Percentiles rank a stretch among this genome's conserved stretches.
phyloP scores from a whole-genome alignment of 1,284 basidiomycete genomes.

The Pisolithus thermaeus region DNA sequence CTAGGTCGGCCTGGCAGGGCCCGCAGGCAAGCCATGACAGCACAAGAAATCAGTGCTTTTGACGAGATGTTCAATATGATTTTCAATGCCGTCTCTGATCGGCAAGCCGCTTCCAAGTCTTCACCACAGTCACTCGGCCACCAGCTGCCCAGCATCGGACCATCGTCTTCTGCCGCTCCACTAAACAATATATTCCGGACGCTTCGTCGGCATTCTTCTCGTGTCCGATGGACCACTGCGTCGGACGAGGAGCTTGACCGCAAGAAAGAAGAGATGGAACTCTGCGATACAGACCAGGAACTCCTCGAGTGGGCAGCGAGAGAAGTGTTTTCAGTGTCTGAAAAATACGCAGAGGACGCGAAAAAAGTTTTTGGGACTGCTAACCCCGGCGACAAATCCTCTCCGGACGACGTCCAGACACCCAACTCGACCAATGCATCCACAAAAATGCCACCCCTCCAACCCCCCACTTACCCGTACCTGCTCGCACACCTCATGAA shows the following conservation, averaged over 20 bases:
- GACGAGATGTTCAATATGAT: conserved; percentile 70
- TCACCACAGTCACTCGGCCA: conserved; percentile 4
- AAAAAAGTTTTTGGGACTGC: background rate
- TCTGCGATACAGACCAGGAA: conserved; percentile 64
- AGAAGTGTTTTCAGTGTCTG: conserved; percentile 62
- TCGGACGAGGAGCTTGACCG: conserved; percentile 61
- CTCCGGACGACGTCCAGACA: background rate
- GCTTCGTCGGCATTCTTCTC: conserved; percentile 45
- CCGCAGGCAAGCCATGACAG: conserved; percentile 59
- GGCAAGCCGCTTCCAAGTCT: conserved; percentile 10
- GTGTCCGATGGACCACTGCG: conserved; percentile 45
- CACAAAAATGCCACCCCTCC: conserved; percentile 34
- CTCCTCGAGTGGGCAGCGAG: conserved; percentile 72
- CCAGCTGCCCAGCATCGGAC: conserved; percentile 14
- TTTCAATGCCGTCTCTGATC: conserved; percentile 48
- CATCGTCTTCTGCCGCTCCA: conserved; percentile 4
- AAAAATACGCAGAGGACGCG: conserved; percentile 41
- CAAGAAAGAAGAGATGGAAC: conserved; percentile 70
- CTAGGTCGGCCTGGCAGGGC: conserved; percentile 11
- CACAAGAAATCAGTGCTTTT: conserved; percentile 57
- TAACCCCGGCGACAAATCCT: background rate
- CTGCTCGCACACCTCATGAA: conserved; percentile 71
- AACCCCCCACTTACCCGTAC: conserved; percentile 65
- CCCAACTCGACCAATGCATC: conserved; percentile 9
- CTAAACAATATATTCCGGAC: conserved; percentile 29